These are phyloP conservation scores for Olyra latifolia DNA, from an alignment of 176 grass and related monocot genomes.

Conservation along the genomic window DNA sequence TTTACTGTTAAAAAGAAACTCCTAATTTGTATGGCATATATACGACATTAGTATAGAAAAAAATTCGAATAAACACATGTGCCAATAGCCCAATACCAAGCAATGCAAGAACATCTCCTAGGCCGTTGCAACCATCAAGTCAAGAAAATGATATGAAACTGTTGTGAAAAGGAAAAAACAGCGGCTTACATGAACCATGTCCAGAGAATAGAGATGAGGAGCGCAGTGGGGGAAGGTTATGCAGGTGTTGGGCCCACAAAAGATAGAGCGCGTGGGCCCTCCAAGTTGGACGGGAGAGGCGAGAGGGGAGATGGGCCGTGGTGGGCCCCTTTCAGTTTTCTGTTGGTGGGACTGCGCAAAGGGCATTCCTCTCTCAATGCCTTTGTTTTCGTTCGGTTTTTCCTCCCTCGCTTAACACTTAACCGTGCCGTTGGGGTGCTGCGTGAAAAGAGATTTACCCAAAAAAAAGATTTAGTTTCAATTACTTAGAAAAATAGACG, in stretches of 20 bases:
- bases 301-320: background rate
- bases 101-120: too few relatives aligned
- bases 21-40: too few relatives aligned
- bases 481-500: too few relatives aligned
- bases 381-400: background rate
- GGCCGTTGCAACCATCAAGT: too few relatives aligned
- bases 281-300: background rate
- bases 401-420: background rate
- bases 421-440: too few relatives aligned
- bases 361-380: background rate
- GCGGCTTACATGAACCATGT: background rate
- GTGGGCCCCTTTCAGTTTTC: background rate
- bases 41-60: too few relatives aligned
- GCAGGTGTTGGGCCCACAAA: background rate
- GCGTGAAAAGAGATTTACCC: too few relatives aligned
- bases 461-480: too few relatives aligned
- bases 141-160: background rate
- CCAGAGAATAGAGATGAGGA: background rate
- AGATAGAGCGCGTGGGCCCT: background rate
- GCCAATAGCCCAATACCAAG: too few relatives aligned
- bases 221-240: background rate
- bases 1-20: too few relatives aligned
- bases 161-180: background rate
- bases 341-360: conserved; percentile 8
- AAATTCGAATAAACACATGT: too few relatives aligned